Evolutionary conservation across 805 yeast genomes (phyloP), one percentile per base, ranked within the genome.

Genomic region (Torulaspora gathmanii): DNA sequence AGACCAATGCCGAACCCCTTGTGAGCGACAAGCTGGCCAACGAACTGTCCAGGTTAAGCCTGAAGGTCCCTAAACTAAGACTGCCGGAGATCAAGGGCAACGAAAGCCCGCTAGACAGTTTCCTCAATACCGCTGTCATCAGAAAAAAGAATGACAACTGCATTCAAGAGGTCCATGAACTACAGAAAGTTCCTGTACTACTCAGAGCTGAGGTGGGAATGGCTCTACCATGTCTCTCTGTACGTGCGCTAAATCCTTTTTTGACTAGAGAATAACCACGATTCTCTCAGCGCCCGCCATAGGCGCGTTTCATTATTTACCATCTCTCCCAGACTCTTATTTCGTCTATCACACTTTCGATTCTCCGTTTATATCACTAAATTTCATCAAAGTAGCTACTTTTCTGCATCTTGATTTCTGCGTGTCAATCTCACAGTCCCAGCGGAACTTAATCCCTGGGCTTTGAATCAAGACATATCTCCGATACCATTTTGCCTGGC

Each of bases 211-310:
- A 90, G 63, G 79, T 89, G 42, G 97, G 96, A 40, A 88, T 88
- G 90, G 91, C 96, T 2, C 72, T 91, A 43, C 99, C 99, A 13
- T 91, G 97, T 64, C 74, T 91, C 56, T 87, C 96, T 3, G 96
- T 93, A 12, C 78, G 96, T 57, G 85, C 91, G 6, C 71, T 90
- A 60, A 91, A 91, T 58, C 99, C 99, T 26, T 91, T 90, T 63
- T 69, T 58, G 23, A 58, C 45, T 33, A 58, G 52, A 42, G 58
- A 50, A 20, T 52, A 15, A 41, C 25, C 25, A 22, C 8, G 8
- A 22, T 22, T 22, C 8, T 2, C 25, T 22, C 25, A 5, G 25
- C 25, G 25, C 25, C 4, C 8, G 25, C 12, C 27, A 13, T 27
- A 34, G 16, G 8, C 37, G 13, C 20, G 10, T 17, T 34, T 23